Conservation (phyloP, 2,329 filamentous ascomycete genomes). For the Cryphonectria nitschkei region DNA sequence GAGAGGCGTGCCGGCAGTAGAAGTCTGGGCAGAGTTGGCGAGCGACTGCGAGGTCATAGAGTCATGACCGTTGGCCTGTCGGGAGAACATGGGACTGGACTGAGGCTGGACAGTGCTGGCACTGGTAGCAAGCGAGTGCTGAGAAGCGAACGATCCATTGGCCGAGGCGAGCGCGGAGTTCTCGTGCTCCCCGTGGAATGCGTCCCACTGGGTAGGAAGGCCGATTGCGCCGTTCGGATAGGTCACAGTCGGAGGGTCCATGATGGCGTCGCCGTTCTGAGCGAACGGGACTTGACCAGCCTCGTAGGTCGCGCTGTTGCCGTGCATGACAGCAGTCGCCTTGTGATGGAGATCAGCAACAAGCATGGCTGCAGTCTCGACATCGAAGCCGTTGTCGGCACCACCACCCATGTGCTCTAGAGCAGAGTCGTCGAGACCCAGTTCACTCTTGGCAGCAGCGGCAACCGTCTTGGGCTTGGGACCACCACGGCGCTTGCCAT, state of each 20-base stretch:
- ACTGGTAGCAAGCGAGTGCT: conserved; percentile 64
- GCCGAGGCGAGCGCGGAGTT: conserved; percentile 72
- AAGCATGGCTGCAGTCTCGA: conserved; percentile 94
- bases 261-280: conserved; percentile 69
- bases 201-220: conserved; percentile 81
- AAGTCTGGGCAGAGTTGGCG: conserved; percentile 71
- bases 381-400: conserved; percentile 89
- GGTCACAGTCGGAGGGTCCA: conserved; percentile 72
- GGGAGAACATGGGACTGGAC: conserved; percentile 38
- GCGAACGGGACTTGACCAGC: conserved; percentile 69
- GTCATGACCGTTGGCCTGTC: conserved; percentile 65
- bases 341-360: conserved; percentile 99
- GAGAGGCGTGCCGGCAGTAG: conserved; percentile 70
- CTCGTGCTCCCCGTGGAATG: conserved; percentile 77
- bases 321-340: conserved; percentile 72
- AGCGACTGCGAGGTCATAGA: conserved; percentile 62
- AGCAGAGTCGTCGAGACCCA: conserved; percentile 81
- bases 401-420: conserved; percentile 92
- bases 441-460: conserved; percentile 61
- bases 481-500: conserved; percentile 82
- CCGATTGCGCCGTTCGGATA: conserved; percentile 81
- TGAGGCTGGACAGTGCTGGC: conserved; percentile 61
- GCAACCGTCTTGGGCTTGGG: conserved; percentile 68
- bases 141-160: conserved; percentile 69
- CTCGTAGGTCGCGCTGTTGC: conserved; percentile 59